phyloP scores from a whole-genome alignment of 257 asterid genomes.

The Fraxinus anomala region DNA sequence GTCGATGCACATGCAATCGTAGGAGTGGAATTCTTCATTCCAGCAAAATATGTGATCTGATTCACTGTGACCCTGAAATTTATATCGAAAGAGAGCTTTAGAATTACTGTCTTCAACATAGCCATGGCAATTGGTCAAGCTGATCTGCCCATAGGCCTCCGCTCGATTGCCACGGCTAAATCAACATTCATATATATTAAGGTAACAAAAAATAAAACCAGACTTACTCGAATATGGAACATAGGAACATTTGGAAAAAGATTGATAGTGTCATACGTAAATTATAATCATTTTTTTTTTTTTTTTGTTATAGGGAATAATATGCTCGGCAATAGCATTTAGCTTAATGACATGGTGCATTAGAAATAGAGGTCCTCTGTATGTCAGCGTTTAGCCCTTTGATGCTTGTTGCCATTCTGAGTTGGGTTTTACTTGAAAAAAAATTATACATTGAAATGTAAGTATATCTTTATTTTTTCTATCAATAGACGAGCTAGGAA shows the following conservation, averaged over 20 bases:
- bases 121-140: background rate
- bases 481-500: background rate
- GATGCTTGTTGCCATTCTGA: conserved; percentile 77
- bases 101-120: background rate
- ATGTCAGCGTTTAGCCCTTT: conserved; percentile 89
- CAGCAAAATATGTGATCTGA: conserved; percentile 82
- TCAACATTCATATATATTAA: too few relatives aligned
- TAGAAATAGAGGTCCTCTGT: conserved; percentile 76
- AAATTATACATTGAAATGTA: conserved; percentile 68
- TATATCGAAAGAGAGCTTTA: background rate
- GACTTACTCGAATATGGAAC: conserved; percentile 79
- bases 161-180: too few relatives aligned
- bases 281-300: too few relatives aligned
- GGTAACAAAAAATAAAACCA: background rate
- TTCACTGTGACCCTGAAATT: conserved; percentile 71
- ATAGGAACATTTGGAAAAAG: conserved; percentile 69
- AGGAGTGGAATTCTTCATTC: conserved; percentile 83
- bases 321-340: conserved; percentile 74
- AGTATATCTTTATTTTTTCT: conserved; percentile 22
- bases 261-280: conserved; percentile 43
- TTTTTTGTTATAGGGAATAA: conserved; percentile 51
- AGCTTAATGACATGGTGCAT: conserved; percentile 79
- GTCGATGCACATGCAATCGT: conserved; percentile 84
- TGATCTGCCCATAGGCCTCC: too few relatives aligned
- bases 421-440: conserved; percentile 82